These are phyloP conservation scores for Colletotrichum sp. DNA, from an alignment of 2,329 filamentous ascomycete genomes.

Conservation along the genomic window DNA sequence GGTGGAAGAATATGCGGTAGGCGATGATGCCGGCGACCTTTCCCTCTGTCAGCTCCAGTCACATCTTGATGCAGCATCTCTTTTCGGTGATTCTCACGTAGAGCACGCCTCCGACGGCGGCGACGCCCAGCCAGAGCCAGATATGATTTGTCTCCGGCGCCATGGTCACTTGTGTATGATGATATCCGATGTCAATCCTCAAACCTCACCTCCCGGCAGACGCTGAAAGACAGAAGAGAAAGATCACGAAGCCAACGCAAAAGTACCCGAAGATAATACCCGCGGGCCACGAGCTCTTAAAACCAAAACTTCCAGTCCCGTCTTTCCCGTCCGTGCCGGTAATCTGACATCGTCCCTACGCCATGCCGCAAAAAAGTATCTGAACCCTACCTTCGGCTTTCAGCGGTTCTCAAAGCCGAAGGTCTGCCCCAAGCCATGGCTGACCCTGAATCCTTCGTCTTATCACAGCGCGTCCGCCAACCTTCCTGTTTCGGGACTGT, in stretches of 20 bases:
- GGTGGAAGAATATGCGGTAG: conserved; percentile 68
- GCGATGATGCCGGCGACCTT: conserved; percentile 48
- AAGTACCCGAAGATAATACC: neutral
- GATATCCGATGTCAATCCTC: neutral
- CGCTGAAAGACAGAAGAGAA: neutral
- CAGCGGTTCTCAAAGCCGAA: conserved; percentile 6
- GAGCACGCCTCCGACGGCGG: conserved; percentile 37
- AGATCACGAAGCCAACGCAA: neutral
- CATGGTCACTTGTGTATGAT: neutral
- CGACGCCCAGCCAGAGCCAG: conserved; percentile 43
- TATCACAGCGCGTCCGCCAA: neutral
- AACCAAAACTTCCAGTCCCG: neutral
- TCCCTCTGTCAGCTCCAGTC: neutral
- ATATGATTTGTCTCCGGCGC: conserved; percentile 36
- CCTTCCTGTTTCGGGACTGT: neutral
- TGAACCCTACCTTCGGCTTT: conserved; percentile 3
- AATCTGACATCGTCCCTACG: neutral
- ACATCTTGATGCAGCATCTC: neutral
- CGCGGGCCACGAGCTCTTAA: neutral
- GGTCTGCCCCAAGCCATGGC: neutral
- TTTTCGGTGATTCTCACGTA: conserved; percentile 43
- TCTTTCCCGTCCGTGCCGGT: neutral
- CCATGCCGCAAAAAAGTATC: neutral
- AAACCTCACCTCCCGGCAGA: neutral
- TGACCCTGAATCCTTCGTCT: neutral